phyloP scores from a whole-genome alignment of 139 green algal species.

The Coccomyxa sp. region DNA sequence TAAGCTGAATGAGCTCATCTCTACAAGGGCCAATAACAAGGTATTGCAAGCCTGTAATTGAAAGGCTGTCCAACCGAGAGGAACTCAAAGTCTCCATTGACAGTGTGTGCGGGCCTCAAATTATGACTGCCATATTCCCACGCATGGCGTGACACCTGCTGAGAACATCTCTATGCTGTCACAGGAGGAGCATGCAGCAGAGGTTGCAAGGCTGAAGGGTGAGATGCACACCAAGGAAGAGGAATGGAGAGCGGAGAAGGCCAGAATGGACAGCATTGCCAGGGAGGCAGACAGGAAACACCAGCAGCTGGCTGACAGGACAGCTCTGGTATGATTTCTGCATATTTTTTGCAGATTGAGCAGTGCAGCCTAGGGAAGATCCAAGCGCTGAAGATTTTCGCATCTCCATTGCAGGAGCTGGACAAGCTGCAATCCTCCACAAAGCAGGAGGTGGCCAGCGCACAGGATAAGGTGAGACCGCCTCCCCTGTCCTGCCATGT shows the following conservation, averaged over 20 bases:
- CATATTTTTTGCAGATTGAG: not conserved
- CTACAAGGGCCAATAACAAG: too few relatives aligned
- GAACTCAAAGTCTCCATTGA: too few relatives aligned
- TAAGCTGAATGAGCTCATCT: too few relatives aligned
- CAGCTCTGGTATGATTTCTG: not conserved
- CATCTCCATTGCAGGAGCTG: not conserved
- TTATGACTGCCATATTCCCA: too few relatives aligned
- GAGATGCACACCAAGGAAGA: not conserved
- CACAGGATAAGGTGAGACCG: not conserved
- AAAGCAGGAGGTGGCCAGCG: not conserved
- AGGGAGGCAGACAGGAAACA: not conserved
- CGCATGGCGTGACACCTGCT: too few relatives aligned
- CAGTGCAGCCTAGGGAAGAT: not conserved
- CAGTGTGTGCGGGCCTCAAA: too few relatives aligned
- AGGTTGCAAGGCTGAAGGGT: not conserved
- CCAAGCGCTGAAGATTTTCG: not conserved
- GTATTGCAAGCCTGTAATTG: too few relatives aligned
- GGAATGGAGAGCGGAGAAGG: not conserved
- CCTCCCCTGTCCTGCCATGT: too few relatives aligned
- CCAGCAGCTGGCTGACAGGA: not conserved
- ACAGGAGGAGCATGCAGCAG: not conserved
- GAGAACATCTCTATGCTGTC: too few relatives aligned
- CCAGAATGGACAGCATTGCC: not conserved
- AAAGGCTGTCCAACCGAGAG: too few relatives aligned
- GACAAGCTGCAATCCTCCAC: not conserved